Percentiles rank a stretch among this genome's conserved stretches.
Conservation (phyloP, 345 rosid genomes). For the Toxicodendron radicans region DNA sequence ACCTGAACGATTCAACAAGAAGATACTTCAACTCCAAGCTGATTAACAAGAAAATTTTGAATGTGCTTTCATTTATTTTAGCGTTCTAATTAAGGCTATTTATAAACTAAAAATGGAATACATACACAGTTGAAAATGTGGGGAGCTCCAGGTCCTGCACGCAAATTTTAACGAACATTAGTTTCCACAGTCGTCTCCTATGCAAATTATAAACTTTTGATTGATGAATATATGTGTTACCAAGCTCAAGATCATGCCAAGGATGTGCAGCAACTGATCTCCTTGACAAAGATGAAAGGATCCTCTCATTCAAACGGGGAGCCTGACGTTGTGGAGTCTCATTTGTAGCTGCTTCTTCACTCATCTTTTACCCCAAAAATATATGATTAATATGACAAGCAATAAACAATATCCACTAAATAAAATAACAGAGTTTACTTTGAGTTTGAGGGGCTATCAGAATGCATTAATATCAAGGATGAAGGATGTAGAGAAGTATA, state of each 20-base stretch:
- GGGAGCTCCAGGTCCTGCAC: slow-evolving; percentile 89
- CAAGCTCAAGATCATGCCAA: slow-evolving; percentile 99
- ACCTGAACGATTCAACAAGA: slow-evolving; percentile 44
- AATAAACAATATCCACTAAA: neutral
- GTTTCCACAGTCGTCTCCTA: neutral
- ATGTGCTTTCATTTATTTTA: too few relatives aligned
- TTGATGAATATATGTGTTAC: slow-evolving; percentile 33
- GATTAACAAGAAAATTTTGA: too few relatives aligned
- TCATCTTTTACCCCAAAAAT: slow-evolving; percentile 38
- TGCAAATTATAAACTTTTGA: neutral
- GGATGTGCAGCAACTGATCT: slow-evolving; percentile 99
- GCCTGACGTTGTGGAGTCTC: slow-evolving; percentile 23
- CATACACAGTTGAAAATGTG: slow-evolving; percentile 61
- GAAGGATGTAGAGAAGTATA: slow-evolving; percentile 1
- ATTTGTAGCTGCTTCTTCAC: slow-evolving; percentile 30
- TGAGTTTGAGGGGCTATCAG: too few relatives aligned
- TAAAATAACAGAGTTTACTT: too few relatives aligned
- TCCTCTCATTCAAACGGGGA: slow-evolving; percentile 82
- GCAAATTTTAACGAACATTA: slow-evolving; percentile 19
- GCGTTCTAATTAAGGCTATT: neutral
- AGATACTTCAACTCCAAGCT: neutral
- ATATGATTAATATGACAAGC: neutral
- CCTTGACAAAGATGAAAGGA: slow-evolving; percentile 86
- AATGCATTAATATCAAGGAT: too few relatives aligned
- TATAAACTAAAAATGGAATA: slow-evolving; percentile 2